Conservation (phyloP, 2,329 filamentous ascomycete genomes). For the Lecanoromycetidae sp. region DNA sequence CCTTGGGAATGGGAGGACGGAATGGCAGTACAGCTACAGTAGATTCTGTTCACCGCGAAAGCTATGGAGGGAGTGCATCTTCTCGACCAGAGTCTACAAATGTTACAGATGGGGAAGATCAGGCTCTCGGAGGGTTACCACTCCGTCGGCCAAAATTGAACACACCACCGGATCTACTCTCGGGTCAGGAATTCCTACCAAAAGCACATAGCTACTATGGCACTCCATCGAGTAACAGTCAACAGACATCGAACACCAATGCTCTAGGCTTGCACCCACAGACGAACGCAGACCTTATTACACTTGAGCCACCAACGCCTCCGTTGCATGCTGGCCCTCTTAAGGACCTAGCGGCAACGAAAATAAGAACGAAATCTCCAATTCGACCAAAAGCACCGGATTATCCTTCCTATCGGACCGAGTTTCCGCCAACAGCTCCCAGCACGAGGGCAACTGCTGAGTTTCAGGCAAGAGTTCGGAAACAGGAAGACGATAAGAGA, state of each 20-base stretch:
- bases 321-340: slow-evolving; percentile 1
- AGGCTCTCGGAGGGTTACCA: slow-evolving; percentile 1
- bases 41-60: slow-evolving; percentile 14
- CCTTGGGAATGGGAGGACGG: slow-evolving; percentile 4
- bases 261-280: not conserved
- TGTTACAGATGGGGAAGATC: slow-evolving; percentile 10
- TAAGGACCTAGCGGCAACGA: not conserved
- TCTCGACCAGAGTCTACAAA: slow-evolving; percentile 17
- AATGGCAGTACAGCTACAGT: slow-evolving; percentile 14
- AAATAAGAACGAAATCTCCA: slow-evolving; percentile 7
- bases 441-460: slow-evolving; percentile 16
- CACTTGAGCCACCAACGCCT: slow-evolving; percentile 10
- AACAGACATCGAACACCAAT: not conserved
- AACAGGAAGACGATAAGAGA: slow-evolving; percentile 22
- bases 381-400: slow-evolving; percentile 15
- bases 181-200: slow-evolving; percentile 1
- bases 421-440: slow-evolving; percentile 34
- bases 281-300: slow-evolving; percentile 7
- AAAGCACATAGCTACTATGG: slow-evolving; percentile 1
- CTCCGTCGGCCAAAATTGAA: slow-evolving; percentile 4
- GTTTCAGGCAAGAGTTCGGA: slow-evolving; percentile 11
- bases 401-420: slow-evolving; percentile 36
- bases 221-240: not conserved
- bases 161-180: slow-evolving; percentile 6
- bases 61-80: slow-evolving; percentile 13